Percentiles rank a stretch among this genome's conserved stretches.
Evolutionary conservation across 371 early-diverging fungal genomes (phyloP).

Genomic region (Batkoa obscura): DNA sequence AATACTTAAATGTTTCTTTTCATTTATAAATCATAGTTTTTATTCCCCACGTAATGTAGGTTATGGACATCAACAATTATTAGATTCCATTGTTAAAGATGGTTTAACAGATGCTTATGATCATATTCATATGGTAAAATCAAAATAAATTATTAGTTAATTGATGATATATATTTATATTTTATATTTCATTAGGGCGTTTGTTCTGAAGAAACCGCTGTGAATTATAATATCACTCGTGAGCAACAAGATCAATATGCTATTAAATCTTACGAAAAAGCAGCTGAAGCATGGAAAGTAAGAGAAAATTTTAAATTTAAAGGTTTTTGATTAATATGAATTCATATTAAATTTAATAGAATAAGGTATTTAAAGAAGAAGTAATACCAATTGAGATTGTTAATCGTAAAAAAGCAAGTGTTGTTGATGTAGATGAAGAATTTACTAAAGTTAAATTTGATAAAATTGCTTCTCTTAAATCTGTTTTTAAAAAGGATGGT

Average conservation of each 20-base stretch:
- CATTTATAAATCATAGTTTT: constrained; percentile 9
- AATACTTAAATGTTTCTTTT: constrained; percentile 3
- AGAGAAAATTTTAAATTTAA: not conserved
- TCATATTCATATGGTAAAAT: constrained; percentile 12
- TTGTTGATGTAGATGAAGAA: constrained; percentile 66
- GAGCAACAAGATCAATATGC: constrained; percentile 83
- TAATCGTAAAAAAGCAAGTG: constrained; percentile 64
- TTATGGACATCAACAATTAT: constrained; percentile 65
- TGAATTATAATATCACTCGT: constrained; percentile 56
- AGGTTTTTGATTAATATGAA: not conserved
- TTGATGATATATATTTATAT: too few species aligned
- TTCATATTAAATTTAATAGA: constrained; percentile 13
- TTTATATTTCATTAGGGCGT: constrained; percentile 60
- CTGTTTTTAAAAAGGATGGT: constrained; percentile 12
- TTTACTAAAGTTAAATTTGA: constrained; percentile 23
- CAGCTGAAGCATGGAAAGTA: constrained; percentile 50
- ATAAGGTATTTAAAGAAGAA: constrained; percentile 62
- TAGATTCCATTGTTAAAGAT: constrained; percentile 81
- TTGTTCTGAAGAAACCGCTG: constrained; percentile 85
- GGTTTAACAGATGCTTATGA: constrained; percentile 87
- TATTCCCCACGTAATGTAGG: constrained; percentile 30
- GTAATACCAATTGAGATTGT: constrained; percentile 71
- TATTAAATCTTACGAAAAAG: constrained; percentile 65
- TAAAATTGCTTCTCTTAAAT: constrained; percentile 7
- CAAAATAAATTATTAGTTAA: not conserved